A percentile compares a stretch with the other conserved stretches of the same genome.
Conservation (phyloP, 176 grass and related monocot genomes). For the Bothriochloa decipiens region DNA sequence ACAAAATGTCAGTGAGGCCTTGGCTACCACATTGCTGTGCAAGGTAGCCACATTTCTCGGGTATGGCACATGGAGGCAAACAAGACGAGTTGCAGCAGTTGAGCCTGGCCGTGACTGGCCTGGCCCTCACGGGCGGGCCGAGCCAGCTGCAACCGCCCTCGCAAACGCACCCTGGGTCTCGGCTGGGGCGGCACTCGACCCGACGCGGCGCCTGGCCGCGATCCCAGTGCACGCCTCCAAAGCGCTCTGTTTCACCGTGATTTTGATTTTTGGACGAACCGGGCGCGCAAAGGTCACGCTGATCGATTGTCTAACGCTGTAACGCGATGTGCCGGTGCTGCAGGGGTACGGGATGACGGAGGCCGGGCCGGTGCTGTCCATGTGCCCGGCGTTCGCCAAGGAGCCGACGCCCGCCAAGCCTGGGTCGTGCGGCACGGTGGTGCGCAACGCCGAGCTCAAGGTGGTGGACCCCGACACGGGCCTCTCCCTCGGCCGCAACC, state of each 20-base stretch:
- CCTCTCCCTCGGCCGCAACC: slow-evolving; percentile 66
- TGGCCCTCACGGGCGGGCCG: too few relatives aligned
- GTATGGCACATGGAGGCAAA: too few relatives aligned
- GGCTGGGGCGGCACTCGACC: background rate
- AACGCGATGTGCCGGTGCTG: background rate
- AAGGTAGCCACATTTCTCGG: too few relatives aligned
- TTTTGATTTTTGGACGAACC: background rate
- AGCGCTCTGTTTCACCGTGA: background rate
- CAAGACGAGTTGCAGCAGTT: too few relatives aligned
- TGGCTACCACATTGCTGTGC: too few relatives aligned
- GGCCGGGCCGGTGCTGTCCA: slow-evolving; percentile 89
- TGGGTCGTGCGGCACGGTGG: slow-evolving; percentile 85
- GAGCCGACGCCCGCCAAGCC: slow-evolving; percentile 66
- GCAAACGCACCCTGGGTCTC: too few relatives aligned
- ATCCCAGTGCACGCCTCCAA: background rate
- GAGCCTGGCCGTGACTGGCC: too few relatives aligned
- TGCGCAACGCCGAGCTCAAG: slow-evolving; percentile 91
- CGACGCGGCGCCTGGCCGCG: background rate
- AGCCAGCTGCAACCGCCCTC: too few relatives aligned
- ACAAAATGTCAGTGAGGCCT: too few relatives aligned
- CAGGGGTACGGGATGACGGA: slow-evolving; percentile 98
- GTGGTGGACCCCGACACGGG: slow-evolving; percentile 85
- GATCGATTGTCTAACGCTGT: background rate
- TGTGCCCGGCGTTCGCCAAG: slow-evolving; percentile 91
- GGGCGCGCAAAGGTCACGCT: background rate